These are phyloP conservation scores for Podaxis sp. DNA, from an alignment of 768 basidiomycete genomes.

Conservation along the genomic window DNA sequence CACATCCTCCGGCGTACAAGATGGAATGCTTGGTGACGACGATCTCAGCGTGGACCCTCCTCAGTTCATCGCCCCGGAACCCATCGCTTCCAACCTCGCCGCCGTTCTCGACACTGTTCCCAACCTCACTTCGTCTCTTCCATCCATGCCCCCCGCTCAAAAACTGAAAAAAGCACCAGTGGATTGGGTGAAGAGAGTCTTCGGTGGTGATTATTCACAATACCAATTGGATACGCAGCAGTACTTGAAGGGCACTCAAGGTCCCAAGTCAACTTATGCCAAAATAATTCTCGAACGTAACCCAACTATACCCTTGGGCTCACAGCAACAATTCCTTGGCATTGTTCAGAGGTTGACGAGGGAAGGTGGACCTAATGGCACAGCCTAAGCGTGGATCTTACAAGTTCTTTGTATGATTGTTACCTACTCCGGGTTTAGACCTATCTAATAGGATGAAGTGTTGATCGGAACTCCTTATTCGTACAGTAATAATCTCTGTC, in stretches of 20 bases:
- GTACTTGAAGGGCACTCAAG: conserved; percentile 10
- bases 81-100: conserved; percentile 24
- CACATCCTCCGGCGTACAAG: not conserved
- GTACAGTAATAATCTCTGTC: no score
- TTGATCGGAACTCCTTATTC: no score
- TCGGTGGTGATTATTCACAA: conserved; percentile 12
- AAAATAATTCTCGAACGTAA: conserved; percentile 11
- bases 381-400: not conserved
- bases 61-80: conserved; percentile 25
- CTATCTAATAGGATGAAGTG: no score
- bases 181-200: conserved; percentile 1
- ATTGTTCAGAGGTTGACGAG: not conserved
- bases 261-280: conserved; percentile 5
- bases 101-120: conserved; percentile 21
- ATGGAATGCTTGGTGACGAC: conserved; percentile 8
- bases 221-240: conserved; percentile 4
- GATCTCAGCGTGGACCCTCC: conserved; percentile 24
- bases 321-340: not conserved
- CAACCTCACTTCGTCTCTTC: conserved; percentile 16
- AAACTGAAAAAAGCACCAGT: not conserved
- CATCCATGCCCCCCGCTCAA: conserved; percentile 5
- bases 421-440: no score
- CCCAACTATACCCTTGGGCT: not conserved
- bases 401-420: no score
- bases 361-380: not conserved